These are phyloP conservation scores for Pichia exigua DNA, from an alignment of 805 yeast genomes.

Conservation along the genomic window DNA sequence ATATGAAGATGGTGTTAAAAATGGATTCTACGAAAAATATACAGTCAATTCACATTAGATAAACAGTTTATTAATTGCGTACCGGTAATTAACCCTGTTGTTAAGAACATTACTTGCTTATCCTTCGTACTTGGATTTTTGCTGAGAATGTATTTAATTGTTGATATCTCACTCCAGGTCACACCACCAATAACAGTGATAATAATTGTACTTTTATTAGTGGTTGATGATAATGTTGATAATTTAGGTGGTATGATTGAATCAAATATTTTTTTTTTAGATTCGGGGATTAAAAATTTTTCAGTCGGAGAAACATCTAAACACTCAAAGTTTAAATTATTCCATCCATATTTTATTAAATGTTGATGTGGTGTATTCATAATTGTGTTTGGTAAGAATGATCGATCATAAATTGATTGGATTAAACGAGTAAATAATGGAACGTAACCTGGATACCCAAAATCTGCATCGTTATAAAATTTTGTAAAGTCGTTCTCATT, in stretches of 20 bases:
- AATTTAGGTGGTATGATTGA: constrained; percentile 20
- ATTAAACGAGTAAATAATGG: constrained; percentile 68
- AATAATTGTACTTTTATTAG: constrained; percentile 29
- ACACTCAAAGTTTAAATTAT: constrained; percentile 33
- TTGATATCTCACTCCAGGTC: constrained; percentile 75
- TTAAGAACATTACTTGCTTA: constrained; percentile 35
- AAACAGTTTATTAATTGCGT: constrained; percentile 26
- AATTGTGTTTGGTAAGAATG: constrained; percentile 24
- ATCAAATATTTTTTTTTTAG: constrained; percentile 22
- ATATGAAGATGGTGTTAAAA: constrained; percentile 21
- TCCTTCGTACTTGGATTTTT: constrained; percentile 26
- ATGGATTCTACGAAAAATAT: constrained; percentile 19
- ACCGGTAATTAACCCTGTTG: constrained; percentile 37
- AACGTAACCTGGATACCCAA: constrained; percentile 73
- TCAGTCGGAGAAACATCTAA: constrained; percentile 32
- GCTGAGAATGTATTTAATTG: constrained; percentile 54
- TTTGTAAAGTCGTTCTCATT: constrained; percentile 10
- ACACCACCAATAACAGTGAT: constrained; percentile 74
- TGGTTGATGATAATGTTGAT: constrained; percentile 7
- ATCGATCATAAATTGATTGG: constrained; percentile 57
- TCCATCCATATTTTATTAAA: constrained; percentile 34
- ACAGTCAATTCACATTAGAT: not conserved
- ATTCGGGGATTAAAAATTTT: constrained; percentile 26
- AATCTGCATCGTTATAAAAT: constrained; percentile 39
- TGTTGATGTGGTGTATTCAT: not conserved